Conservation (phyloP, 805 yeast genomes). For the Grigorovia jiainica region DNA sequence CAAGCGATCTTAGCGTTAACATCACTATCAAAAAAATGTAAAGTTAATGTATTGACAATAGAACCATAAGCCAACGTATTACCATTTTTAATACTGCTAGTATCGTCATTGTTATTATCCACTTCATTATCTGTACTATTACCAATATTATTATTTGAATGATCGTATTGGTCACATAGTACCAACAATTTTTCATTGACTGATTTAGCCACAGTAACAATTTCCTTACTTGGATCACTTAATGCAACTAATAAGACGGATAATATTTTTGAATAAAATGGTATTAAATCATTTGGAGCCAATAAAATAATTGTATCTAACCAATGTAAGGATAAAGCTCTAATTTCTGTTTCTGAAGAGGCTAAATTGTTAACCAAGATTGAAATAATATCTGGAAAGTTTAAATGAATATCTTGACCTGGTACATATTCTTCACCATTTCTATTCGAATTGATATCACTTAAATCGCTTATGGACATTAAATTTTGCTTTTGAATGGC, state of each 20-base stretch:
- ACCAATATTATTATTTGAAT: slow-evolving; percentile 17
- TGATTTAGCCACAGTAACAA: slow-evolving; percentile 44
- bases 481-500: slow-evolving; percentile 6
- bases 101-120: too few relatives aligned
- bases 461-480: slow-evolving; percentile 1
- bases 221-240: slow-evolving; percentile 41
- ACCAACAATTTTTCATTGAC: slow-evolving; percentile 51
- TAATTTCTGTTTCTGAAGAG: slow-evolving; percentile 65
- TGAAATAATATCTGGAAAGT: slow-evolving; percentile 70
- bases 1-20: slow-evolving; percentile 78
- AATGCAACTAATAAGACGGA: slow-evolving; percentile 57
- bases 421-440: slow-evolving; percentile 53
- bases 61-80: slow-evolving; percentile 30
- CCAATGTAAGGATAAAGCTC: slow-evolving; percentile 76
- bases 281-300: slow-evolving; percentile 66
- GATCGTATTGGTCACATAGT: slow-evolving; percentile 29
- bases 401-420: slow-evolving; percentile 76
- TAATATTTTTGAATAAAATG: slow-evolving; percentile 65
- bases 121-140: too few relatives aligned
- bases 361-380: slow-evolving; percentile 76
- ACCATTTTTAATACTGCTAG: too few relatives aligned
- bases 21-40: slow-evolving; percentile 64
- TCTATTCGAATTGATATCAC: slow-evolving; percentile 8
- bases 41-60: slow-evolving; percentile 60
- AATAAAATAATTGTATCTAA: slow-evolving; percentile 56